Base-by-base conservation (phyloP, 129 eudicot genomes). In the Chrysanthemum seticuspe region DNA sequence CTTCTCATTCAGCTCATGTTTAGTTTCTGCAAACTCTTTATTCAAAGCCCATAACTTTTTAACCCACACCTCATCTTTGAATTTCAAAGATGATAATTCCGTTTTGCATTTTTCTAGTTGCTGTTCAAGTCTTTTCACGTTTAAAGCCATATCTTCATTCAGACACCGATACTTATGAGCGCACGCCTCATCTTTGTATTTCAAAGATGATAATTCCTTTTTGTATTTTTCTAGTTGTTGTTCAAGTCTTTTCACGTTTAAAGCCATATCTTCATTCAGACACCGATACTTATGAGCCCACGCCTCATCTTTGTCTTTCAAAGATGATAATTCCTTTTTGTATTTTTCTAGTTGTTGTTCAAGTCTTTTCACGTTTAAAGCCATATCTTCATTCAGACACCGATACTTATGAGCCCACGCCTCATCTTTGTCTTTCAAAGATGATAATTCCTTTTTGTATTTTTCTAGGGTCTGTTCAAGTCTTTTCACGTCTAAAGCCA, bases 21-120 rank as follows among this genome's bases (percentile, higher is more conserved):
- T 83, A 23, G 85, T 83, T 62, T 75, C 79, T 75, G 60, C 80
- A 8, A 85, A 77, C 77, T 89, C 83, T 31, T 79, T 64, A 54
- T 57, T 70, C 29, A 82, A 76, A 64, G n/a, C 25, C 11, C 14
- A 65, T 77, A 73, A 70, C 77, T 51, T 87, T 47, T 40, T 12
- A 13, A 3, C 54, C 81, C 76, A 68, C 78, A 76, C 87, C 56
- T 79, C 85, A 63, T 80, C 81, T 84, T 80, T 79, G 13, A 53
- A 68, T 61, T 62, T 75, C 72, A 76, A 70, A 34, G 73, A 47
- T 27, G 77, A 65, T 47, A 78, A 13, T 29, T 71, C 77, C 4
- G 65, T 29, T 78, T 47, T 65, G 68, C 68, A 63, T 78, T 29
- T 47, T 27, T 64, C 60, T 18, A 78, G 65, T 7, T 63, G 77